Conservation (phyloP, 768 basidiomycete species). For the Pleurotus eryngii region DNA sequence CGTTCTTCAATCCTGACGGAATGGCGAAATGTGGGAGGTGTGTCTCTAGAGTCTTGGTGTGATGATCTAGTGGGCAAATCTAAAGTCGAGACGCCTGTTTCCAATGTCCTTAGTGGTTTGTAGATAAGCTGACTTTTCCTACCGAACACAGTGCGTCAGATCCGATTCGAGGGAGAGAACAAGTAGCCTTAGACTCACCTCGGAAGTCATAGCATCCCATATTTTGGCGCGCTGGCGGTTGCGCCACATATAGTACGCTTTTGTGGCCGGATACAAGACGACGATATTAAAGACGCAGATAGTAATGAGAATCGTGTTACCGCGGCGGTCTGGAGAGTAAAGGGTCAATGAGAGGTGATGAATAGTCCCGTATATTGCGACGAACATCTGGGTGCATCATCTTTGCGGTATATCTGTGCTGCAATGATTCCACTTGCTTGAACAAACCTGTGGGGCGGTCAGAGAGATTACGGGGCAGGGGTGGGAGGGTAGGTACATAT, state of each 20-base stretch:
- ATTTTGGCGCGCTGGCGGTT: slow-evolving; percentile 50
- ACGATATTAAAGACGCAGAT: slow-evolving; percentile 49
- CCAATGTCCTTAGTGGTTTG: slow-evolving; percentile 56
- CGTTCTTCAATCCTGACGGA: too few relatives aligned
- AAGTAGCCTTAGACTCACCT: slow-evolving; percentile 27
- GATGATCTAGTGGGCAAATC: slow-evolving; percentile 48
- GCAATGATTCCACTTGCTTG: slow-evolving; percentile 43
- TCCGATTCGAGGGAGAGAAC: too few relatives aligned
- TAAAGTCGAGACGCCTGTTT: slow-evolving; percentile 60
- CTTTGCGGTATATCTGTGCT: slow-evolving; percentile 53
- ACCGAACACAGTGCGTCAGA: slow-evolving; percentile 1
- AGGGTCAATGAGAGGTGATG: neutral
- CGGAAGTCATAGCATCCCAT: slow-evolving; percentile 55
- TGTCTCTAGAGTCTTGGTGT: too few relatives aligned
- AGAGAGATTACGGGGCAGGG: neutral
- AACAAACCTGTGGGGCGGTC: slow-evolving; percentile 28
- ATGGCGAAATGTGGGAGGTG: too few relatives aligned
- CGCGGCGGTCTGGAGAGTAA: slow-evolving; percentile 43
- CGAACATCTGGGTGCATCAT: slow-evolving; percentile 56
- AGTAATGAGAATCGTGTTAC: slow-evolving; percentile 53
- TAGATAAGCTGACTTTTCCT: slow-evolving; percentile 58
- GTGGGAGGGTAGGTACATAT: slow-evolving; percentile 36
- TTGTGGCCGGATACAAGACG: slow-evolving; percentile 51
- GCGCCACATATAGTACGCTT: slow-evolving; percentile 55
- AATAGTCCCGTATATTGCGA: neutral